Evolutionary conservation across 257 asterid species (phyloP).

Genomic region (Scutellaria barbata): DNA sequence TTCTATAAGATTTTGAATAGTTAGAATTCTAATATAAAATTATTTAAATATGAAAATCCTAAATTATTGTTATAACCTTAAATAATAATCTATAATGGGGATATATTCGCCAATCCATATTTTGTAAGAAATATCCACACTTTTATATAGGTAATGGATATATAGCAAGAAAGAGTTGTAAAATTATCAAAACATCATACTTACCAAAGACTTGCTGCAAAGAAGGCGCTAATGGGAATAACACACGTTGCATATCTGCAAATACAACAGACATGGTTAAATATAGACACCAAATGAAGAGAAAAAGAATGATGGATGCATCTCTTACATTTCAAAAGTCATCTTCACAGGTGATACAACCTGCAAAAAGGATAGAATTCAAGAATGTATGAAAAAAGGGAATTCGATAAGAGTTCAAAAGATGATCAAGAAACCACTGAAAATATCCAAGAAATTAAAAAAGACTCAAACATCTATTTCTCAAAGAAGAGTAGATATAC

Average conservation of each 20-base stretch:
- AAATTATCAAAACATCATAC: conserved; percentile 37
- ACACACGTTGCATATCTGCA: conserved; percentile 98
- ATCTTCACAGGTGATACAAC: conserved; percentile 93
- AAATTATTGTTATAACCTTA: no score
- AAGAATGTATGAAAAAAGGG: conserved; percentile 7
- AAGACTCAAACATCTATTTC: conserved; percentile 20
- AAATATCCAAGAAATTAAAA: conserved; percentile 12
- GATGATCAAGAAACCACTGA: conserved; percentile 7
- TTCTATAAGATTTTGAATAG: no score
- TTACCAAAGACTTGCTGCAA: conserved; percentile 83
- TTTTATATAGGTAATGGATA: no score
- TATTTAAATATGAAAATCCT: no score
- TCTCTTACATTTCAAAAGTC: conserved; percentile 89
- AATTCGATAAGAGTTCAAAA: conserved; percentile 17
- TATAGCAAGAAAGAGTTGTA: conserved; percentile 23
- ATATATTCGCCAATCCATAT: no score
- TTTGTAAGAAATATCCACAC: no score
- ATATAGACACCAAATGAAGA: conserved; percentile 20
- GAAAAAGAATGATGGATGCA: conserved; percentile 30
- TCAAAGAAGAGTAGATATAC: conserved; percentile 5
- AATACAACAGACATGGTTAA: conserved; percentile 37
- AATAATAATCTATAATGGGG: no score
- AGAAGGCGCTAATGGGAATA: conserved; percentile 94
- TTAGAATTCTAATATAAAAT: no score
- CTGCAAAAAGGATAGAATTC: conserved; percentile 50